Evolutionary conservation across 2,329 filamentous ascomycete genomes (phyloP), one percentile per base, ranked within the genome.

Genomic region (Fusarium pseudograminearum): DNA sequence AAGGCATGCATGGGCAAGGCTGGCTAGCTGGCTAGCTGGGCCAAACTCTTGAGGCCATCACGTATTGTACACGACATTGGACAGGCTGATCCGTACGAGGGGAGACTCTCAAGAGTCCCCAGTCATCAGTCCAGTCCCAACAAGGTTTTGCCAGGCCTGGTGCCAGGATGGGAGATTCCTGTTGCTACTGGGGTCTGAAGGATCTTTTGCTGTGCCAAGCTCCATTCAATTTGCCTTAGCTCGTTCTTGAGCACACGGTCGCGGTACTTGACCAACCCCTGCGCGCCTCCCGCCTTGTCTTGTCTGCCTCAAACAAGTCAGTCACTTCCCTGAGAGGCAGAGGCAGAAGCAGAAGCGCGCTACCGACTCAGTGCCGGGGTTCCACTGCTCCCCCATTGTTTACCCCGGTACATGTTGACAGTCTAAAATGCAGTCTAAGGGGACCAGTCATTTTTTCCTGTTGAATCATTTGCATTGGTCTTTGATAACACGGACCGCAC

Each of bases 321-420:
- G 22, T 51, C 33, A 51, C 48, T 41, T 52, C 24, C 28, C 34
- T 40, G 18, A 36, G 31, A 50, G 31, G 31, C 31, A 50, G 40
- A 48, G 57, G 60, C 55, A 73, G 64, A 73, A 40, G 51, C 33
- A 61, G 55, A 68, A 62, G 61, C 56, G 57, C 58, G 58, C 71
- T 72, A 73, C 64, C 57, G 55, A 71, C 70, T 67, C 67, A 73
- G 61, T 74, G 67, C 71, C 71, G 71, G 46, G 57, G 67, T 58
- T 55, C 67, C 62, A 67, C 65, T 46, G n/a, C 59, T 61, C 58
- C 64, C 52, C 60, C 64, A 65, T 59, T 62, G 56, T 66, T 44
- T 54, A 63, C 54, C 61, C 60, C 66, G 41, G 59, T 58, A 59
- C 61, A 64, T 56, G 31, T 55, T 36, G 60, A 70, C 42, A 40